Conservation (phyloP, 768 basidiomycete genomes). For the Leccinum truebloodii region DNA sequence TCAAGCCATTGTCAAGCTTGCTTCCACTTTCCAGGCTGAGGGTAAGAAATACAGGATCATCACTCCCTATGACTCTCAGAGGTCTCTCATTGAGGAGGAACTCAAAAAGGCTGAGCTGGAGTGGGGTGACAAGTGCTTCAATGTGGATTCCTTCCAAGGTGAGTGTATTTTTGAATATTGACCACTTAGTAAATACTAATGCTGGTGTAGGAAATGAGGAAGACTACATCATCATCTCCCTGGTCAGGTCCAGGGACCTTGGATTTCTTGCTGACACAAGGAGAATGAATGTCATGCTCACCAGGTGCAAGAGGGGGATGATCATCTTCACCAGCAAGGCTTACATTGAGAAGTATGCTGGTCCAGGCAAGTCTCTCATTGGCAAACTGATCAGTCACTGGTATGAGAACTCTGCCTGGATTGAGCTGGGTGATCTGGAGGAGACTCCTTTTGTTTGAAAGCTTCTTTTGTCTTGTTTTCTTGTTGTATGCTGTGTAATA, state of each 20-base stretch:
- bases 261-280: conserved; percentile 69
- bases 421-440: conserved; percentile 34
- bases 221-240: conserved; percentile 71
- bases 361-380: conserved; percentile 46
- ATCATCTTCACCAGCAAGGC: conserved; percentile 63
- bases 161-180: conserved; percentile 13
- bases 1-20: conserved; percentile 56
- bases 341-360: conserved; percentile 58
- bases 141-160: conserved; percentile 85
- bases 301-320: conserved; percentile 78
- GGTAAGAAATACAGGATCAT: conserved; percentile 61
- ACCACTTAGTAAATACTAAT: neutral
- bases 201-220: conserved; percentile 72
- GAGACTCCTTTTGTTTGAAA: conserved; percentile 19
- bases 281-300: conserved; percentile 87
- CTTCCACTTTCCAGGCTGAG: conserved; percentile 53
- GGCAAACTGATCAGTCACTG: conserved; percentile 37
- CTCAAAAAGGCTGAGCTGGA: conserved; percentile 51
- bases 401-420: conserved; percentile 38
- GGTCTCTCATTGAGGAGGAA: conserved; percentile 53
- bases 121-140: conserved; percentile 73
- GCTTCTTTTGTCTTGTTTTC: neutral
- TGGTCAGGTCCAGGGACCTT: conserved; percentile 60
- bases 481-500: neutral
- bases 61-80: conserved; percentile 81